Base-by-base conservation (phyloP, 1,139 yeast genomes). In the Yamadazyma siamensis region DNA sequence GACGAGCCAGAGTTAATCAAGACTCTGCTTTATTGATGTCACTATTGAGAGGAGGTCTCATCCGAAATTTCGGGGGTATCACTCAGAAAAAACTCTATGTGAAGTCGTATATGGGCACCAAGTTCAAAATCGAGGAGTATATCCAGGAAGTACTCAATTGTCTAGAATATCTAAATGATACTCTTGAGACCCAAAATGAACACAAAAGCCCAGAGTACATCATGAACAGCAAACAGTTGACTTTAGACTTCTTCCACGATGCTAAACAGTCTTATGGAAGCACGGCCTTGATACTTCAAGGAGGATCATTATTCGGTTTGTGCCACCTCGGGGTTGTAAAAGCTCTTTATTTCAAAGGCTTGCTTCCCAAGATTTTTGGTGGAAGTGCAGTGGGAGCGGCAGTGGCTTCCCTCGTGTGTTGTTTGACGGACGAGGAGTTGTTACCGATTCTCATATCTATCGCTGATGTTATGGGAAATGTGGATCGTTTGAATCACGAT, bases 331-430 rank as follows among this genome's bases (percentile, higher is more conserved):
- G 98, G 2, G 95, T 89, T 2, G 85, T 89, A 6, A 83, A 83
- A 42, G 91, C 94, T 0, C 61, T 91, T 13, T 75, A 81, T 40
- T 71, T 74, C 42, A 79, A 82, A 39, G 81, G 87, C 0, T 59
- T 89, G 22, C 62, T 89, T 30, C 98, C 98, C 0, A 61, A 83
- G 29, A 84, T 91, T 4, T 76, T 91, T 22, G 85, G 94, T n/a
- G 97, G 97, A 0, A 83, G 91, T 38, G 94, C 96, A 0, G 87
- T 87, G 35, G 97, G 97, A 2, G 94, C 97, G 0, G 82, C 91
- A 2, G 91, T 88, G 15, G 97, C 95, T 0, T 79, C 95, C 0
- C 61, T 87, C 27, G 86, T 84, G 1, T 86, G 96, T 47, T 75
- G 87, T 6, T 61, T 83, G 34, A 60, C 67, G 3, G 77, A 79